Evolutionary conservation across 2,329 filamentous ascomycete species (phyloP).

Genomic region (Aaosphaeria arxii): DNA sequence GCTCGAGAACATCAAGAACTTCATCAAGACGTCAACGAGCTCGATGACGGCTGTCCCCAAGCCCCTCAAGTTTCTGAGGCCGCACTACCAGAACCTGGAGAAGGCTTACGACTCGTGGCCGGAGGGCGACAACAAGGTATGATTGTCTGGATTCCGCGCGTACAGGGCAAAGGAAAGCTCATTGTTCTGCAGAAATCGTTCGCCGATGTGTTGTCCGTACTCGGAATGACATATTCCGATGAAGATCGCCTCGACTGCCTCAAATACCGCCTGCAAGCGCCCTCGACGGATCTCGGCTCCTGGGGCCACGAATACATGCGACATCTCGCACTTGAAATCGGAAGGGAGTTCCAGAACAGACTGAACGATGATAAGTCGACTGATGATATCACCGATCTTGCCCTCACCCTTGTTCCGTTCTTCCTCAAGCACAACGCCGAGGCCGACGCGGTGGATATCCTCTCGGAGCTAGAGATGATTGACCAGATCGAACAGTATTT

Average conservation of each 20-base stretch:
- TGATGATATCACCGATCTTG: slow-evolving; percentile 81
- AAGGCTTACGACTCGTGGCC: slow-evolving; percentile 90
- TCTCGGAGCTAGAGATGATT: slow-evolving; percentile 97
- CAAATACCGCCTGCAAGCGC: slow-evolving; percentile 88
- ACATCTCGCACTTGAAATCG: slow-evolving; percentile 92
- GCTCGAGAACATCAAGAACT: slow-evolving; percentile 93
- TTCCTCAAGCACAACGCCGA: slow-evolving; percentile 98
- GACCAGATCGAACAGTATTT: slow-evolving; percentile 85
- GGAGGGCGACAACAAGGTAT: slow-evolving; percentile 75
- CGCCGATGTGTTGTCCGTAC: slow-evolving; percentile 92
- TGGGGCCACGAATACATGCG: slow-evolving; percentile 99
- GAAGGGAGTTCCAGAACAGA: slow-evolving; percentile 87
- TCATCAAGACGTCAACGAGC: slow-evolving; percentile 98
- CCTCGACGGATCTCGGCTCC: slow-evolving; percentile 86
- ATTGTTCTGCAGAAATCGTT: slow-evolving; percentile 58
- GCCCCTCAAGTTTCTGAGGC: slow-evolving; percentile 94
- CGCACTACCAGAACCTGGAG: slow-evolving; percentile 88
- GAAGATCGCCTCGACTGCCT: slow-evolving; percentile 94
- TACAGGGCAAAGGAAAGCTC: slow-evolving; percentile 7
- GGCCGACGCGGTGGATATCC: slow-evolving; percentile 92
- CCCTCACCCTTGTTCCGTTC: slow-evolving; percentile 80
- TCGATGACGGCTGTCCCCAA: slow-evolving; percentile 99
- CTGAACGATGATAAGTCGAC: slow-evolving; percentile 80
- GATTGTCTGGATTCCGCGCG: background rate
- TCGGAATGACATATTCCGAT: slow-evolving; percentile 98